A percentile compares a stretch with the other conserved stretches of the same genome.
phyloP scores from a whole-genome alignment of 179 eudicot genomes.

The Silene noctiflora region DNA sequence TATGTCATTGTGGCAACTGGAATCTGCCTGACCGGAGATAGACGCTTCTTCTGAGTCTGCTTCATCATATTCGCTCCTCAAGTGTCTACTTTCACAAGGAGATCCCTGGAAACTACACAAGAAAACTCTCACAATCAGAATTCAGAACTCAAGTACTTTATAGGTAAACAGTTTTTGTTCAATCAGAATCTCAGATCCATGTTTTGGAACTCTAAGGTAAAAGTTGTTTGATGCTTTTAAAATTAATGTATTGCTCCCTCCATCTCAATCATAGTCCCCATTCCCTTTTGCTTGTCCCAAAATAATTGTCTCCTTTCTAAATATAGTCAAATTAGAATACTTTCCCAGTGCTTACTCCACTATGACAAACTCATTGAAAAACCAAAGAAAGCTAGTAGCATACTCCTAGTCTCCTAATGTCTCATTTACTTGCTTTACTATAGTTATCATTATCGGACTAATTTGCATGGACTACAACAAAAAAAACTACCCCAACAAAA shows the following conservation, averaged over 20 bases:
- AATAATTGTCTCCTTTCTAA: too few species aligned
- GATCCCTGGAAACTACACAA: constrained; percentile 73
- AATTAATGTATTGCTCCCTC: neutral
- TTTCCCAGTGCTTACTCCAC: neutral
- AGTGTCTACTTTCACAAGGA: constrained; percentile 66
- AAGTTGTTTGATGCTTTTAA: neutral
- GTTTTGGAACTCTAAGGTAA: neutral
- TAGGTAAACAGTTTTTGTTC: neutral
- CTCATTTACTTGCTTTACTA: too few species aligned
- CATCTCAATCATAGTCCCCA: too few species aligned
- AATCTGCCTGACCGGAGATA: constrained; percentile 71
- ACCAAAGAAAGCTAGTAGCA: neutral
- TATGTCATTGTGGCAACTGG: constrained; percentile 64
- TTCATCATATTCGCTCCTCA: constrained; percentile 69
- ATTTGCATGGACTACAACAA: too few species aligned
- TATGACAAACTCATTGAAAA: neutral
- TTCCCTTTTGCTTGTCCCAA: too few species aligned
- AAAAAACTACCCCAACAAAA: neutral
- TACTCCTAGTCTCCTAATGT: too few species aligned
- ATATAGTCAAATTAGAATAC: too few species aligned
- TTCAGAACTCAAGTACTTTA: constrained; percentile 13
- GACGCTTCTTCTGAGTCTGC: constrained; percentile 79
- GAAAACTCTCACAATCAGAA: constrained; percentile 8
- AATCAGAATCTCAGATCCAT: neutral
- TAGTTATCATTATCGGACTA: too few species aligned